Evolutionary conservation across 495 filamentous ascomycete species (phyloP), one percentile per base, ranked within the genome.

Genomic region (Acidomyces sp.): DNA sequence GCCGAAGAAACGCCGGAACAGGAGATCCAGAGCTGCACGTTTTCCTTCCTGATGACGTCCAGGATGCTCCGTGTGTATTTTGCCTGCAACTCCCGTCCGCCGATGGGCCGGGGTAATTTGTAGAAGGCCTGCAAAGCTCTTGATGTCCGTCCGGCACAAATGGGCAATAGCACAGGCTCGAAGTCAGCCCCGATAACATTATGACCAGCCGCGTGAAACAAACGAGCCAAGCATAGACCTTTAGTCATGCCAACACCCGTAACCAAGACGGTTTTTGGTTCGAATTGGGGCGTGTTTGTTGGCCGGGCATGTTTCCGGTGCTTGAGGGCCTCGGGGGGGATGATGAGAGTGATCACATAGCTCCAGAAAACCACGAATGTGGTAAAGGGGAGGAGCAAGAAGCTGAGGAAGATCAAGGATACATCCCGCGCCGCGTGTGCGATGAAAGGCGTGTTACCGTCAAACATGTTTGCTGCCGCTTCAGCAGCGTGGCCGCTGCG

Each of bases 111-210:
- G 49, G 28, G 55, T 44, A 85, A 58, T 1, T 57, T 55, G 54
- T 76, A 75, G 56, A 76, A 79, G 9, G 46, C 52, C 0, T 58
- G 46, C 6, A 85, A 20, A 6, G 58, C 65, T 36, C 6, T 55
- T n/a, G 60, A 75, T 45, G 63, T 59, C 1, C 62, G 55, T 7
- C 66, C 68, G 0, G 53, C 48, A 3, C 56, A 57, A 0, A 55
- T 58, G 11, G 65, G 58, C 29, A 56, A 56, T 10, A 62, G 53
- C 24, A 49, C 36, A n/a, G 67, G 64, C 21, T 69, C 64, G 34
- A 82, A 71, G 51, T 83, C 80, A 3, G 77, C 78, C 4, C 81
- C 82, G 24, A 88, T 69, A 27, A 86, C 80, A 23, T 66, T 64
- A 56, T 86, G 79, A 6, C 80, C 77, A 1, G 72, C 66, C 24